A percentile compares a stretch with the other conserved stretches of the same genome.
phyloP scores from a whole-genome alignment of 306 rosid species.

The Gastrolobium villosum region DNA sequence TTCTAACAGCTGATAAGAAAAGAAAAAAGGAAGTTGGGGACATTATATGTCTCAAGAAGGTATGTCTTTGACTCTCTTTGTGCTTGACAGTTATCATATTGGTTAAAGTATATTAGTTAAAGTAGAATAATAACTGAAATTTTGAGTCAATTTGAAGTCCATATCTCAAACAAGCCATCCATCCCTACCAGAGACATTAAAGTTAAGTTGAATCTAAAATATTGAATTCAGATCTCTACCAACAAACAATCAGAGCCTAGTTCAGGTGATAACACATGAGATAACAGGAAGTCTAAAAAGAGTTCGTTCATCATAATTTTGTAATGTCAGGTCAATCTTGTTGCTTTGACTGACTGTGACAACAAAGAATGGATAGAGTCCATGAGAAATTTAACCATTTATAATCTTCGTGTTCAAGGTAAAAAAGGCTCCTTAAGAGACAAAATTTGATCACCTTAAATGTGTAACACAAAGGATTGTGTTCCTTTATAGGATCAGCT shows the following conservation, averaged over 20 bases:
- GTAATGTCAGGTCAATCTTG: slow-evolving; percentile 20
- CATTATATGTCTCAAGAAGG: slow-evolving; percentile 33
- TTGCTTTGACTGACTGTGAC: slow-evolving; percentile 34
- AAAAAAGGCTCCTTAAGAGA: slow-evolving; percentile 15
- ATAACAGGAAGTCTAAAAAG: slow-evolving; percentile 12
- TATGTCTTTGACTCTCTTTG: slow-evolving; percentile 3
- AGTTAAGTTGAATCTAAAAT: slow-evolving; percentile 28
- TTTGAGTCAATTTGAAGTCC: slow-evolving; percentile 14
- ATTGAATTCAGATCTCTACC: slow-evolving; percentile 21
- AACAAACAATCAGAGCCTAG: slow-evolving; percentile 28
- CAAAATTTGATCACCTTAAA: slow-evolving; percentile 67
- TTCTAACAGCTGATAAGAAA: slow-evolving; percentile 23
- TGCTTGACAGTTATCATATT: background rate
- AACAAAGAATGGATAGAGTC: slow-evolving; percentile 14
- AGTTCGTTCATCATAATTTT: slow-evolving; percentile 22
- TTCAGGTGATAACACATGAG: slow-evolving; percentile 1
- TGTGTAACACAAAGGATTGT: slow-evolving; percentile 82
- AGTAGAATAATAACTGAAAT: background rate
- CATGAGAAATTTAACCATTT: slow-evolving; percentile 24
- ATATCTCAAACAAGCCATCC: slow-evolving; percentile 19
- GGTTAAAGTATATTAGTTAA: slow-evolving; percentile 5
- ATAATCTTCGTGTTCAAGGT: slow-evolving; percentile 8
- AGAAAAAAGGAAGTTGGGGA: slow-evolving; percentile 38
- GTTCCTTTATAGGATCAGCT: slow-evolving; percentile 84
- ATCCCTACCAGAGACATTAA: background rate